A percentile compares a stretch with the other conserved stretches of the same genome.
Conservation (phyloP, 768 basidiomycete genomes). For the Boletales sp. region DNA sequence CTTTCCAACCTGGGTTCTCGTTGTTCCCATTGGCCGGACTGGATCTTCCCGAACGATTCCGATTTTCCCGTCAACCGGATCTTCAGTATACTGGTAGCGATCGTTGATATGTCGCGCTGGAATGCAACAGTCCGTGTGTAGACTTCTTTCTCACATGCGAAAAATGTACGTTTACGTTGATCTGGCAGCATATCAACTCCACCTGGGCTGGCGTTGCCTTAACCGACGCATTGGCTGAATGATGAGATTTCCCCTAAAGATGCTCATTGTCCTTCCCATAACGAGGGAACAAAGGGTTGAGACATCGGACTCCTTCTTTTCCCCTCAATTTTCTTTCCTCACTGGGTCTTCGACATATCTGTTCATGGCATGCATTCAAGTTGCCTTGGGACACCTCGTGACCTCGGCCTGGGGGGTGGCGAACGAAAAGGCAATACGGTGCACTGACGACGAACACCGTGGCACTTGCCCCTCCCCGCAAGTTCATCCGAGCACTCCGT, state of each 20-base stretch:
- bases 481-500: conserved; percentile 13
- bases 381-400: conserved; percentile 14
- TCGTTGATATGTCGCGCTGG: background rate
- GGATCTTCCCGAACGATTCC: conserved; percentile 17
- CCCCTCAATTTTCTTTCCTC: conserved; percentile 7
- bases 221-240: conserved; percentile 20
- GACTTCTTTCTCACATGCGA: conserved; percentile 1
- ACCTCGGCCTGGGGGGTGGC: conserved; percentile 4
- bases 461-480: conserved; percentile 7
- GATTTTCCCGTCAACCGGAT: conserved; percentile 23
- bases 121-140: conserved; percentile 11
- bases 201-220: background rate
- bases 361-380: conserved; percentile 14
- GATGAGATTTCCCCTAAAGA: conserved; percentile 12
- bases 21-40: conserved; percentile 11
- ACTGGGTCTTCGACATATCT: conserved; percentile 16
- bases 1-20: background rate
- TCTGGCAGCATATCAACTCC: conserved; percentile 4
- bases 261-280: conserved; percentile 31
- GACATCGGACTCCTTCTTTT: conserved; percentile 10
- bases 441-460: conserved; percentile 5
- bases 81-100: conserved; percentile 2
- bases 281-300: conserved; percentile 28
- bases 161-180: conserved; percentile 22
- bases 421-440: background rate